Percentiles rank a stretch among this genome's conserved stretches.
Conservation (phyloP, 1,139 yeast species). For the Blastobotrys persicus region DNA sequence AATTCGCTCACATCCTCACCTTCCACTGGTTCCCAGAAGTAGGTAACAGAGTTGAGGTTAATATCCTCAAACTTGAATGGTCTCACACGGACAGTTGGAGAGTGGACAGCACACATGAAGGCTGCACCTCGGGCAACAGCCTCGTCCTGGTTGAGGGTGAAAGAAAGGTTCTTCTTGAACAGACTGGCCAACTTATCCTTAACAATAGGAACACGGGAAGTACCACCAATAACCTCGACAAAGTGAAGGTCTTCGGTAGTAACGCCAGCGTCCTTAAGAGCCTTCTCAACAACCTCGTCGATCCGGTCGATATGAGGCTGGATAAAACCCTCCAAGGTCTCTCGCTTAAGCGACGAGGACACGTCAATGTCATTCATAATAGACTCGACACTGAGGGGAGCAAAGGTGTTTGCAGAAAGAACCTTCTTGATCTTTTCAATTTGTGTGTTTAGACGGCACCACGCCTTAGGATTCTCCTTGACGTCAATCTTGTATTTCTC, state of each 20-base stretch:
- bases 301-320: constrained; percentile 77
- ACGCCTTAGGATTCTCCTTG: constrained; percentile 88
- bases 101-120: constrained; percentile 97
- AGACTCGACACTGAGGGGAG: constrained; percentile 94
- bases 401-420: constrained; percentile 89
- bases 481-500: constrained; percentile 92
- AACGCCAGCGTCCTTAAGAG: constrained; percentile 77
- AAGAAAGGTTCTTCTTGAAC: constrained; percentile 84
- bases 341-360: constrained; percentile 84
- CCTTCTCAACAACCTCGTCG: constrained; percentile 72
- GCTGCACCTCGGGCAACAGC: constrained; percentile 99
- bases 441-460: constrained; percentile 85
- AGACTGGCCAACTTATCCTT: constrained; percentile 77
- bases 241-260: constrained; percentile 74
- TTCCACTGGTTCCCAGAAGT: constrained; percentile 91
- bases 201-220: constrained; percentile 94
- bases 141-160: constrained; percentile 98
- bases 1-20: constrained; percentile 86
- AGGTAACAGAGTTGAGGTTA: constrained; percentile 89
- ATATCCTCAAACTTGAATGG: constrained; percentile 97
- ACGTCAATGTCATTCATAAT: constrained; percentile 97
- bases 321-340: constrained; percentile 86
- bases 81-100: constrained; percentile 97
- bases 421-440: constrained; percentile 95
- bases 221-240: constrained; percentile 96